Evolutionary conservation across 176 grass and related monocot genomes (phyloP).

Genomic region (Pontederia paniculata): DNA sequence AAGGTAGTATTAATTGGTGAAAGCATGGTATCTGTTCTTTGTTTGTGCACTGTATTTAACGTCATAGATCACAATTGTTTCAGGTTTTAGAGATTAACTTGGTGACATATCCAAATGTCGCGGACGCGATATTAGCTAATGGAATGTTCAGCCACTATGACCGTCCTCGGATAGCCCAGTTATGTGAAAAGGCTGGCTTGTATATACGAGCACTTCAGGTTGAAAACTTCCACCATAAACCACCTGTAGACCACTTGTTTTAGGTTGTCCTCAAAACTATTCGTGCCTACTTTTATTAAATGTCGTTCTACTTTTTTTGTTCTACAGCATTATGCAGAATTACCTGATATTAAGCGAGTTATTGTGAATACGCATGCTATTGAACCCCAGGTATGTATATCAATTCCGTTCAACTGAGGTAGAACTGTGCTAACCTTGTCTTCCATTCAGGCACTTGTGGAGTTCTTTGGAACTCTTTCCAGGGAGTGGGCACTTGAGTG

Average conservation of each 20-base stretch:
- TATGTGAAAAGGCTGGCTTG: slow-evolving; percentile 94
- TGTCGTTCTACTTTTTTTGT: slow-evolving; percentile 11
- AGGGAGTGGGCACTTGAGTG: slow-evolving; percentile 95
- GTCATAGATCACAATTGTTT: slow-evolving; percentile 21
- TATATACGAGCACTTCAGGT: slow-evolving; percentile 97
- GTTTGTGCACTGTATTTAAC: not conserved
- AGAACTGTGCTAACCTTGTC: slow-evolving; percentile 6
- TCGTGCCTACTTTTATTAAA: not conserved
- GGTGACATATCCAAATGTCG: slow-evolving; percentile 96
- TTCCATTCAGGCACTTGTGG: slow-evolving; percentile 56
- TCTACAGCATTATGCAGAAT: slow-evolving; percentile 80
- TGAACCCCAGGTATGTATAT: slow-evolving; percentile 71
- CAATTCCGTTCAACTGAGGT: not conserved
- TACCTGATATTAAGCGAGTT: slow-evolving; percentile 88
- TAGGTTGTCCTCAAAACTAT: not conserved
- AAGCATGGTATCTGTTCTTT: slow-evolving; percentile 8
- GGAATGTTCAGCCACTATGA: slow-evolving; percentile 99
- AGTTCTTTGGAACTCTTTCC: slow-evolving; percentile 95
- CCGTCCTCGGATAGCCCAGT: slow-evolving; percentile 90
- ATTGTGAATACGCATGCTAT: slow-evolving; percentile 98
- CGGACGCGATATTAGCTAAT: slow-evolving; percentile 97
- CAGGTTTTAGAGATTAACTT: slow-evolving; percentile 98
- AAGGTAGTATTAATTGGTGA: slow-evolving; percentile 39
- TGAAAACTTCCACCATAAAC: slow-evolving; percentile 13
- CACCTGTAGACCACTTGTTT: not conserved